A percentile compares a stretch with the other conserved stretches of the same genome.
phyloP scores from a whole-genome alignment of 2,329 filamentous ascomycete species.

The Diaporthe helianthi region DNA sequence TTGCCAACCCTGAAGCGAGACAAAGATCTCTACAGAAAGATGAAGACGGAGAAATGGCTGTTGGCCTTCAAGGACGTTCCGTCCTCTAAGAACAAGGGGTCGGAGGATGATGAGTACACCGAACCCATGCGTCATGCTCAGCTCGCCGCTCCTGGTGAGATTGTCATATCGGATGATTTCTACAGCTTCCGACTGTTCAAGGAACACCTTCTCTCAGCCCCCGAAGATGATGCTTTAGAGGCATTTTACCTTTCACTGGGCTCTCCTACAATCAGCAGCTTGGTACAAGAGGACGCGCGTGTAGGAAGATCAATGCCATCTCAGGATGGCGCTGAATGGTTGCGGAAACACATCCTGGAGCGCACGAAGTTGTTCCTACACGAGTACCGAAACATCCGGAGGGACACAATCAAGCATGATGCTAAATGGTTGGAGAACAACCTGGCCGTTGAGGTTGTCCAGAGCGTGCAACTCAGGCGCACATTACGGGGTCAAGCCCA shows the following conservation, averaged over 20 bases:
- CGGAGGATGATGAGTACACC: constrained; percentile 65
- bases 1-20: constrained; percentile 75
- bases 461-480: constrained; percentile 77
- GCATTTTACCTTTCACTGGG: constrained; percentile 85
- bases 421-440: constrained; percentile 90
- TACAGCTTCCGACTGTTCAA: constrained; percentile 90
- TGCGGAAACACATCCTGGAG: constrained; percentile 85
- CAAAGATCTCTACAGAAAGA: constrained; percentile 76
- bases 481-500: constrained; percentile 75
- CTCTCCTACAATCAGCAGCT: constrained; percentile 74
- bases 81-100: constrained; percentile 54
- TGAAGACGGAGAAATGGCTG: constrained; percentile 79
- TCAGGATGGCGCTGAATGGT: constrained; percentile 70
- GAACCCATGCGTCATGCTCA: constrained; percentile 78
- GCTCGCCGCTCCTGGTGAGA: constrained; percentile 73
- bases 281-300: constrained; percentile 79
- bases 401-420: constrained; percentile 84
- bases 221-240: constrained; percentile 87
- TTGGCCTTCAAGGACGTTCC: constrained; percentile 81
- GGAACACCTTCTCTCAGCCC: constrained; percentile 81
- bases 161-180: constrained; percentile 87
- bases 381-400: constrained; percentile 72
- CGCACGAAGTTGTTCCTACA: constrained; percentile 89
- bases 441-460: constrained; percentile 78
- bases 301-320: constrained; percentile 72